These are phyloP conservation scores for Zarea fungicola DNA, from an alignment of 2,329 filamentous ascomycete genomes.

Conservation along the genomic window DNA sequence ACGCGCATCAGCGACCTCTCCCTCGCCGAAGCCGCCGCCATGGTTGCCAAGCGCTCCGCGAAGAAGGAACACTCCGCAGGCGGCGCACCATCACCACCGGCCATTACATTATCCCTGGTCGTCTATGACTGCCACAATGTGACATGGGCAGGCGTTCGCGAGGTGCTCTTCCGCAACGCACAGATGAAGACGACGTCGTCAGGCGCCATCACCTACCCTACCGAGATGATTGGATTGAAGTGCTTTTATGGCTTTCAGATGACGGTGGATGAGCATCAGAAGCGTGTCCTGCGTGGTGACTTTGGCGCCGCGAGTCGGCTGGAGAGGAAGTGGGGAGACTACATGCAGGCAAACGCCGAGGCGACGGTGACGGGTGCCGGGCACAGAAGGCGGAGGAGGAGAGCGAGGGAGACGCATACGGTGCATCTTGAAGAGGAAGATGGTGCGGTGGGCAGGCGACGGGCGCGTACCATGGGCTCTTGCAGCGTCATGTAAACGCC, in stretches of 20 bases:
- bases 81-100: too few relatives aligned
- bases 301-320: constrained; percentile 68
- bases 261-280: constrained; percentile 89
- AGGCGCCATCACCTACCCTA: constrained; percentile 53
- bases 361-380: constrained; percentile 64
- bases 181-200: constrained; percentile 51
- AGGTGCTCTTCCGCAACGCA: constrained; percentile 80
- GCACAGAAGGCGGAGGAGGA: constrained; percentile 63
- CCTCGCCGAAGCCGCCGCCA: constrained; percentile 77
- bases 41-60: constrained; percentile 64
- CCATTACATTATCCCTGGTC: constrained; percentile 66
- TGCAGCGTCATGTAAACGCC: constrained; percentile 57
- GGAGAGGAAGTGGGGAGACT: constrained; percentile 87
- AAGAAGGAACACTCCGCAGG: too few relatives aligned
- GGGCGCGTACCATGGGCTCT: constrained; percentile 57
- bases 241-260: constrained; percentile 95
- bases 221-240: constrained; percentile 79
- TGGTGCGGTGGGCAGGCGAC: constrained; percentile 53
- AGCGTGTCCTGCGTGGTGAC: constrained; percentile 75
- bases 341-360: constrained; percentile 89
- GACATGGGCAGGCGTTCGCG: constrained; percentile 86
- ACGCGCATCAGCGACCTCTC: constrained; percentile 84
- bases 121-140: constrained; percentile 90
- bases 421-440: constrained; percentile 79
- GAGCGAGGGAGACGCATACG: constrained; percentile 75